phyloP scores from a whole-genome alignment of 2,329 filamentous ascomycete species.

The Proliferodiscus dingleyae region DNA sequence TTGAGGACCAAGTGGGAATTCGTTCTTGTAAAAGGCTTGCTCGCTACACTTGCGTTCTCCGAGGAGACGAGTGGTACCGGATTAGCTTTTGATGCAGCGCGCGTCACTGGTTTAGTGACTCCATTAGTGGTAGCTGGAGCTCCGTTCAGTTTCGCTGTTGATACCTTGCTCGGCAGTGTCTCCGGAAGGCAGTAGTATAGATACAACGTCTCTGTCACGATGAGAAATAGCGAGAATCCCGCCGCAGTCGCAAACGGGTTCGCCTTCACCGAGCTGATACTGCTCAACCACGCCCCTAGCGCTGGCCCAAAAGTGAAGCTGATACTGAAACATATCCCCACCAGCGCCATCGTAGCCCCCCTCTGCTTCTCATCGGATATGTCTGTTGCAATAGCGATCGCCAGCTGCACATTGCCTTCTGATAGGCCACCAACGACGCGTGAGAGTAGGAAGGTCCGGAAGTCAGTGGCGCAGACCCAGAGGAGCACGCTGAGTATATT shows the following conservation, averaged over 20 bases:
- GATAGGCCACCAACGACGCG: conserved; percentile 88
- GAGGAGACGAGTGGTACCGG: conserved; percentile 25
- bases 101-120: conserved; percentile 12
- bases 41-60: conserved; percentile 16
- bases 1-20: conserved; percentile 85
- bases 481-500: conserved; percentile 91
- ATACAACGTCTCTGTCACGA: conserved; percentile 83
- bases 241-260: conserved; percentile 95
- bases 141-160: conserved; percentile 23
- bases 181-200: conserved; percentile 82
- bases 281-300: conserved; percentile 80
- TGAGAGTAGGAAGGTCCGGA: conserved; percentile 92
- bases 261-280: conserved; percentile 68
- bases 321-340: conserved; percentile 93
- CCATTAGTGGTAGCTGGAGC: conserved; percentile 22
- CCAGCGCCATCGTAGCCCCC: conserved; percentile 90
- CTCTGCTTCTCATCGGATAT: conserved; percentile 82
- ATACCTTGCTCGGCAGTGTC: conserved; percentile 63
- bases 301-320: conserved; percentile 96
- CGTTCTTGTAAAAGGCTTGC: conserved; percentile 40
- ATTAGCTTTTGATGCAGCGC: conserved; percentile 6
- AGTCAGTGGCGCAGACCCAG: conserved; percentile 91
- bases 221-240: conserved; percentile 77
- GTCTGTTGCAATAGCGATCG: conserved; percentile 93
- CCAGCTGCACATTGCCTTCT: conserved; percentile 94